phyloP scores from a whole-genome alignment of 805 yeast species.

The Debaryomyces prosopidis region DNA sequence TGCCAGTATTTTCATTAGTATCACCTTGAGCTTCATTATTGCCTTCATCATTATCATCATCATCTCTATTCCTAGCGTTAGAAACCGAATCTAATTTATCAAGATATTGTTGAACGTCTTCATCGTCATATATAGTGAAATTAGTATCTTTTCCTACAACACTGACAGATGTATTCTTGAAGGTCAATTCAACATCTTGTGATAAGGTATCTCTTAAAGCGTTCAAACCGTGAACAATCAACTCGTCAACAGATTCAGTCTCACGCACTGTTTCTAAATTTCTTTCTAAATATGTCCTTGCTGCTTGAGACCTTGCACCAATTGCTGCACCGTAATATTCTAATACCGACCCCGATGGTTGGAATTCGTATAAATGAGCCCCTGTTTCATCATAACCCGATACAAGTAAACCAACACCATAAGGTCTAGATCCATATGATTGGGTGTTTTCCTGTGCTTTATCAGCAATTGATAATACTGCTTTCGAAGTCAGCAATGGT shows the following conservation, averaged over 20 bases:
- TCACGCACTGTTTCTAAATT: conserved; percentile 67
- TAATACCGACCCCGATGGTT: conserved; percentile 90
- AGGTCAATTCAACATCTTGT: conserved; percentile 88
- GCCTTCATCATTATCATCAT: conserved; percentile 23
- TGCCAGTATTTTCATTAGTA: conserved; percentile 5
- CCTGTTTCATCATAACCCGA: conserved; percentile 94
- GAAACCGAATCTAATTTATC: conserved; percentile 69
- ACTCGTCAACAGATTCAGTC: conserved; percentile 62
- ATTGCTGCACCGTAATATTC: conserved; percentile 94
- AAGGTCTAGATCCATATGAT: conserved; percentile 94
- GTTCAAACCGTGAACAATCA: conserved; percentile 81
- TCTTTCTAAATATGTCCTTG: conserved; percentile 92
- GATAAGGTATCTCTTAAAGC: conserved; percentile 92
- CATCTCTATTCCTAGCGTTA: conserved; percentile 52
- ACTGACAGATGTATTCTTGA: conserved; percentile 85
- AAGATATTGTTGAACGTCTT: conserved; percentile 80
- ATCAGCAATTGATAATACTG: conserved; percentile 85
- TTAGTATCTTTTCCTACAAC: conserved; percentile 82
- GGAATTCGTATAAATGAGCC: conserved; percentile 91
- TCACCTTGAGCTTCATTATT: conserved; percentile 15
- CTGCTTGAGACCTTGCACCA: conserved; percentile 99
- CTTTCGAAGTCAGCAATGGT: conserved; percentile 78
- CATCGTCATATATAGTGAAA: conserved; percentile 83
- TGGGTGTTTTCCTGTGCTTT: conserved; percentile 98
- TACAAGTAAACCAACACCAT: conserved; percentile 92